These are phyloP conservation scores for Eucalyptus grandis DNA, from an alignment of 345 rosid species.

Conservation along the genomic window DNA sequence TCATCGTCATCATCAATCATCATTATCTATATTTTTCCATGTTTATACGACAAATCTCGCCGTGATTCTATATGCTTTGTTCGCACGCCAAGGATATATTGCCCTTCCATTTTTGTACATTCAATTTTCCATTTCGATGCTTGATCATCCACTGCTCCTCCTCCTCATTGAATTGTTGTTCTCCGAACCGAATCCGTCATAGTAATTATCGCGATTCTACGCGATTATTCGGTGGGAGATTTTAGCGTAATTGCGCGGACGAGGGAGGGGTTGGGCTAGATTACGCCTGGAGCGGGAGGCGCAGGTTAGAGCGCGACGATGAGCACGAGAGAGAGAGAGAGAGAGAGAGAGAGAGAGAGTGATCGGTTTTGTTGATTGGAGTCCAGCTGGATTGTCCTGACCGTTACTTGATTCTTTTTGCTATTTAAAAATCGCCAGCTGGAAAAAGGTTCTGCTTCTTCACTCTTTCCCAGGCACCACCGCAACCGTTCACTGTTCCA, in stretches of 20 bases:
- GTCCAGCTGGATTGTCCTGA: slow-evolving; percentile 58
- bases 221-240: not conserved
- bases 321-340: not conserved
- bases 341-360: not conserved
- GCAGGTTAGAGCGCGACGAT: slow-evolving; percentile 8
- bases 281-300: not conserved
- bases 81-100: not conserved
- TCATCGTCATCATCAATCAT: not conserved
- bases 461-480: not conserved
- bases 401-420: slow-evolving; percentile 30
- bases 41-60: not conserved
- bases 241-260: not conserved
- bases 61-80: not conserved
- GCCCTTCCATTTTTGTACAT: slow-evolving; percentile 1
- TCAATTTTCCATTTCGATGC: not conserved
- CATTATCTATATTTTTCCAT: not conserved
- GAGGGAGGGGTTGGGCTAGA: not conserved
- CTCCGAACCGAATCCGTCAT: not conserved
- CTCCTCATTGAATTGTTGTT: not conserved
- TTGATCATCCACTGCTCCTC: not conserved
- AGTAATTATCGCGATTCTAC: not conserved
- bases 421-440: slow-evolving; percentile 29
- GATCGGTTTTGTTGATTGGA: slow-evolving; percentile 2
- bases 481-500: not conserved
- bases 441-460: slow-evolving; percentile 2